A percentile compares a stretch with the other conserved stretches of the same genome.
Conservation (phyloP, 768 basidiomycete species). For the Podaxis pistillaris region DNA sequence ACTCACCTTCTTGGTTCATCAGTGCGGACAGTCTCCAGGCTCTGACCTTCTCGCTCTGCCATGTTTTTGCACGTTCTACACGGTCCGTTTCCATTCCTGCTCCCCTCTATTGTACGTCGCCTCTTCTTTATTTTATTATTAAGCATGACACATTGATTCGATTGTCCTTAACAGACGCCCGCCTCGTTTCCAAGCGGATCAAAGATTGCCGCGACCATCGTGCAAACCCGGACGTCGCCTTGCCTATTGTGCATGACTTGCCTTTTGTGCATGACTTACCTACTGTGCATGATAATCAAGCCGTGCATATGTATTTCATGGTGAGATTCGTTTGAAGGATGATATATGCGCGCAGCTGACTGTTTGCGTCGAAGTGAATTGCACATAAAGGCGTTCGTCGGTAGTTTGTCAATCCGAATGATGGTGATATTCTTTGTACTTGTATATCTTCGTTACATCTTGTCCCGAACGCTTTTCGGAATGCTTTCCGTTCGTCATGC, state of each 20-base stretch:
- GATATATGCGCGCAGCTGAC: not conserved
- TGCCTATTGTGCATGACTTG: conserved; percentile 44
- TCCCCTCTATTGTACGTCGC: conserved; percentile 70
- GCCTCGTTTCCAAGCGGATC: conserved; percentile 75
- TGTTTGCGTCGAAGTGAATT: not conserved
- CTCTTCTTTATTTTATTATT: no score
- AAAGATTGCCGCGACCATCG: conserved; percentile 78
- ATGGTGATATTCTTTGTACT: not conserved
- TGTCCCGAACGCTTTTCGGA: not conserved
- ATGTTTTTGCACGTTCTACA: conserved; percentile 79
- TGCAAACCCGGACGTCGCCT: conserved; percentile 53
- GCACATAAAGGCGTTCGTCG: not conserved
- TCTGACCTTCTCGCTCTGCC: conserved; percentile 70
- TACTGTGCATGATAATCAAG: conserved; percentile 45
- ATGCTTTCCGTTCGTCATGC: not conserved
- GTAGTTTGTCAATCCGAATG: no score
- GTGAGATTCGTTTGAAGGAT: conserved; percentile 20
- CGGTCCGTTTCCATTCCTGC: conserved; percentile 86
- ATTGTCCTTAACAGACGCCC: conserved; percentile 56
- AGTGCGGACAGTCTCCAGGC: conserved; percentile 71
- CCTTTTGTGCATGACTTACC: conserved; percentile 51
- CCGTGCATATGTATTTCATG: conserved; percentile 60
- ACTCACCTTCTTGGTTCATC: not conserved
- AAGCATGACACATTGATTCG: not conserved
- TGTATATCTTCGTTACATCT: not conserved